Evolutionary conservation across 176 grass and related monocot species (phyloP), one percentile per base, ranked within the genome.

Genomic region (Alopecurus myosuroides): DNA sequence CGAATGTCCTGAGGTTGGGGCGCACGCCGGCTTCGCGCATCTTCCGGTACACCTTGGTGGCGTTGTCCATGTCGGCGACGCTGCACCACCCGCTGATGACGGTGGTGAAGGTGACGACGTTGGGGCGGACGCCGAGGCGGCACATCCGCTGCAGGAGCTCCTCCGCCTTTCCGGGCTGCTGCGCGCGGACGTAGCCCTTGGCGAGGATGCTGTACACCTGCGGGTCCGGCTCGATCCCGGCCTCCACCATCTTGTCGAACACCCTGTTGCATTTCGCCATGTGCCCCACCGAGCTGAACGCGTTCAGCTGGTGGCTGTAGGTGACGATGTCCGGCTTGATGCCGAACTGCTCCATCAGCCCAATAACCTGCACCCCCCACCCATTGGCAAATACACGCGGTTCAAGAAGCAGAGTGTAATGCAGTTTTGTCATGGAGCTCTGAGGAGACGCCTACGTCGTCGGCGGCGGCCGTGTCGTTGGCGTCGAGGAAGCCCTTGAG

Each of bases 151-250:
- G 29, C 66, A 98, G 92, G 64, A 95, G 84, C 49, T 85, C 89
- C 83, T 98, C 96, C 11, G 96, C 96, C 84, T 98, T 94, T 31
- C 81, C 62, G 25, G 93, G 93, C 76, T 89, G 81, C 46, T 90
- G 83, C 65, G 96, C 91, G 44, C 96, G 96, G 1, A 89, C 91
- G 71, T 92, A 86, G 26, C 93, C 93, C 84, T 98, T 98, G 45
- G 93, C 97, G 52, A 95, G 91, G 87, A 98, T 98, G 57, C 91
- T 92, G 88, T 95, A 98, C 82, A 94, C 91, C 77, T 98, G 97
- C 69, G 91, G 88, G 77, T 98, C 93, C 84, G 93, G 93, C 44
- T 95, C 88, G 41, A 96, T 87, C 53, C 93, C 89, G 12, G 82
- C 91, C 85, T 92, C 77, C 31, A 94, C 70, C 91, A 98, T 98